Evolutionary conservation across 78 protist species (phyloP), one percentile per base, ranked within the genome.

Genomic region (Mastigamoeba balamuthi): DNA sequence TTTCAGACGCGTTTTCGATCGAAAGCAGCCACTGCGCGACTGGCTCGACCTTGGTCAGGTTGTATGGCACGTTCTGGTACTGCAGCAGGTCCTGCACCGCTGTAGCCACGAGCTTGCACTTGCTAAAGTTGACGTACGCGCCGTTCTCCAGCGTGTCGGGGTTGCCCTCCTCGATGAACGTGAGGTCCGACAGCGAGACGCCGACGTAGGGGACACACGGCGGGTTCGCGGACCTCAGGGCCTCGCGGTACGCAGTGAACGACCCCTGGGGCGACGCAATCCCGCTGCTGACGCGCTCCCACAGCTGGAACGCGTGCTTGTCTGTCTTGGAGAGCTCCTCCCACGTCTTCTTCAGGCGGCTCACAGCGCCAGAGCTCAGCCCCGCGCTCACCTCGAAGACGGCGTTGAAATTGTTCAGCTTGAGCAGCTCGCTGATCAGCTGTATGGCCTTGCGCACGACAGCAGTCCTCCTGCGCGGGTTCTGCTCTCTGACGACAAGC

Each of bases 161-260:
- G 58, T 48, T 48, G 17, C 58, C 58, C 17, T 48, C 58, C 58
- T 48, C 92, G 8, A 85, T 77, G 53, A 88, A 85, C 0, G 87
- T 81, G 29, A 88, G 67, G 68, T 88, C 92, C 10, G 85, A 48
- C 67, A 88, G 82, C 39, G 80, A 87, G 17, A 88, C 90, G 7
- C 92, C 92, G 7, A 85, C 28, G 69, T 84, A 88, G 10, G 92
- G 92, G 35, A 88, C 74, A 43, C 87, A 74, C 0, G 92, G 89
- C 29, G 91, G 89, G 29, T 52, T 52, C 36, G 88, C 39, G 23
- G 58, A 63, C 35, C 66, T 44, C 3, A 85, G 44, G 48, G 72
- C 85, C 28, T 74, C 86, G 52, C 92, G 78, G 78, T 74, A 81
- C 35, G 76, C 69, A 0, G 74, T n/a, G 41, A 78, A 86, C 23